Conservation (phyloP, 208 protist species). For the Trypanosoma cruzi region DNA sequence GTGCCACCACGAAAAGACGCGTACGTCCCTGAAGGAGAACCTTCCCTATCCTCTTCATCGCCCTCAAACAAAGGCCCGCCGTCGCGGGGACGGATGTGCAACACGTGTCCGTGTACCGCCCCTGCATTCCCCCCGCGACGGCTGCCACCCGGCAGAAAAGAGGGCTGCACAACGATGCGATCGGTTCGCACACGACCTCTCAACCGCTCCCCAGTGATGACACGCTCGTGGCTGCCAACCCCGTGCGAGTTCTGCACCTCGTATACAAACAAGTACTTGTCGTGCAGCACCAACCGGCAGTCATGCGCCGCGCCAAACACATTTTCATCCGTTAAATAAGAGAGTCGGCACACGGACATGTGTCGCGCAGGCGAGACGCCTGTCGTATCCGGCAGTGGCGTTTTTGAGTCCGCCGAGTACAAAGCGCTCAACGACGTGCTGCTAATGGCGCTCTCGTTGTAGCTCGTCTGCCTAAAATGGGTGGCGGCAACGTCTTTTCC, state of each 20-base stretch:
- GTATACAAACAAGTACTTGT: slow-evolving; percentile 12
- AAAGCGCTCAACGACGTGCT: background rate
- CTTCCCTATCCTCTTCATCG: background rate
- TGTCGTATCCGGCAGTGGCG: background rate
- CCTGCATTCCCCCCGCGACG: background rate
- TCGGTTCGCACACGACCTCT: slow-evolving; percentile 22
- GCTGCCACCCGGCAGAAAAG: slow-evolving; percentile 30
- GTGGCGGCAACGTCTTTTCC: background rate
- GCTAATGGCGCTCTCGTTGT: background rate
- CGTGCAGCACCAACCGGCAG: slow-evolving; percentile 16
- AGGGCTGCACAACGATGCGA: slow-evolving; percentile 36
- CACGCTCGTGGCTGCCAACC: slow-evolving; percentile 23
- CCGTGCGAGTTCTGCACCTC: slow-evolving; percentile 15
- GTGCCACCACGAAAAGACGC: background rate
- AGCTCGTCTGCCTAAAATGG: background rate
- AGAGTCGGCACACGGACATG: slow-evolving; percentile 16
- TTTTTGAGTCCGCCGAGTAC: background rate
- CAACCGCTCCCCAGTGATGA: slow-evolving; percentile 20
- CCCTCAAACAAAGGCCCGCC: slow-evolving; percentile 18
- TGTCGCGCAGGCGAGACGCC: slow-evolving; percentile 4
- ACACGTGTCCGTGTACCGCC: slow-evolving; percentile 19
- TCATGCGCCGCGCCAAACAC: background rate
- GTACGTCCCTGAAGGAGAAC: background rate
- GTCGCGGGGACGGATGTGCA: slow-evolving; percentile 8
- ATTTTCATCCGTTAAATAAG: background rate